Base-by-base conservation (phyloP, 2,329 filamentous ascomycete species). In the Trichoderma koningiopsis region DNA sequence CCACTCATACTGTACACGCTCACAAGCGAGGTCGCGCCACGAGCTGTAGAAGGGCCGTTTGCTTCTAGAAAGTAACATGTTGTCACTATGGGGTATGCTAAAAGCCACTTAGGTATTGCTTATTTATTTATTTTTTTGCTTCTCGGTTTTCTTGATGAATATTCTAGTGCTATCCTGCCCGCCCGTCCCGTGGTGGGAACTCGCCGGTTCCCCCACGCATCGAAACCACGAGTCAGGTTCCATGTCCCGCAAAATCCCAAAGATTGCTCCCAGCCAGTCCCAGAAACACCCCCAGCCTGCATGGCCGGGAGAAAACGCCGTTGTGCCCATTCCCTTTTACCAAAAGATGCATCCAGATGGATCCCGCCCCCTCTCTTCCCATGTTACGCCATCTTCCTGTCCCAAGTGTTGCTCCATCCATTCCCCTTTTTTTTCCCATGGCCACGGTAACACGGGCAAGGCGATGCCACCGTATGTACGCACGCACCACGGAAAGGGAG, bases 241-340 rank as follows among this genome's bases (percentile, higher is more conserved):
- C 19, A 58, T 56, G 40, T 66, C 63, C 40, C 37, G 11, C 13
- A 35, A 35, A 35, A 35, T 66, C 40, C 49, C 52, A 57, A 59
- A 49, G 16, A 43, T 61, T 61, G 53, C 24, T 53, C 47, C 33
- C 65, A 68, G 16, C 33, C 65, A 68, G 16, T 29, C 47, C 43
- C 49, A 66, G 49, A 58, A 49, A 27, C 63, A 59, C 35, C 57
- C 37, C 56, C 65, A 49, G 47, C 43, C 65, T 61, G 57, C 57
- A 68, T 61, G 29, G 40, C 56, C 65, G 35, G 65, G 27, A 61
- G 61, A 68, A 59, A 68, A 68, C 65, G 57, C 57, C 65, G 65
- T 43, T 57, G 8, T 57, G 8, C 43, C 57, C 56, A 68, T 47
- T 60, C 65, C 57, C 24, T 43, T 49, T 61, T 53, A 61, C 29